Evolutionary conservation across 495 filamentous ascomycete species (phyloP).

Genomic region (Sporormia fimetaria): DNA sequence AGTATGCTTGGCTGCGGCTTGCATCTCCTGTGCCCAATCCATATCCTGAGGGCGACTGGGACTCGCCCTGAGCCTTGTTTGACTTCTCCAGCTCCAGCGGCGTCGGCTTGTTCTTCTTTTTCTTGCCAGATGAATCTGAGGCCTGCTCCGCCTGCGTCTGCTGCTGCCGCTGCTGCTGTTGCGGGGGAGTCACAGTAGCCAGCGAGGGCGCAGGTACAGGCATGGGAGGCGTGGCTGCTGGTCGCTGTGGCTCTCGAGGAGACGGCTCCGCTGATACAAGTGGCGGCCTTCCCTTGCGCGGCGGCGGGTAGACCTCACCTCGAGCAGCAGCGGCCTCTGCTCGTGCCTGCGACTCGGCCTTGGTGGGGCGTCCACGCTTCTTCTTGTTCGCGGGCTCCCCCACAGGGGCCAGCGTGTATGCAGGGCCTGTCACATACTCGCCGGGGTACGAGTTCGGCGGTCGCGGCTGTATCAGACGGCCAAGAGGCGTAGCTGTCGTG

Average conservation of each 20-base stretch:
- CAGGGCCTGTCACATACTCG: conserved; percentile 18
- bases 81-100: conserved; percentile 20
- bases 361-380: conserved; percentile 39
- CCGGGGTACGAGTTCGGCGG: conserved; percentile 20
- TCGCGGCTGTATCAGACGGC: conserved; percentile 29
- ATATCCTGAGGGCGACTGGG: conserved; percentile 18
- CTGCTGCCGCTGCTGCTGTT: conserved; percentile 10
- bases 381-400: conserved; percentile 37
- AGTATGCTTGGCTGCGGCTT: conserved; percentile 14
- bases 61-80: conserved; percentile 9
- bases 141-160: conserved; percentile 10
- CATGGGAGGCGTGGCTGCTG: conserved; percentile 10
- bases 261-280: conserved; percentile 9
- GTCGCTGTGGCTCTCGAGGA: conserved; percentile 7
- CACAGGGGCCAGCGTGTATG: conserved; percentile 12
- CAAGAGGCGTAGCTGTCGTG: conserved; percentile 14
- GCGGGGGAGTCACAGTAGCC: conserved; percentile 4
- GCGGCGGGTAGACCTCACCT: conserved; percentile 19
- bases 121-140: conserved; percentile 23
- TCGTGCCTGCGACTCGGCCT: conserved; percentile 30
- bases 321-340: conserved; percentile 22
- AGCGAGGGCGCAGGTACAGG: neutral
- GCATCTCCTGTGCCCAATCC: conserved; percentile 10
- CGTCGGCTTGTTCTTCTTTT: conserved; percentile 21
- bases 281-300: conserved; percentile 16